Evolutionary conservation across 176 grass and related monocot genomes (phyloP).

Genomic region (Avena atlantica): DNA sequence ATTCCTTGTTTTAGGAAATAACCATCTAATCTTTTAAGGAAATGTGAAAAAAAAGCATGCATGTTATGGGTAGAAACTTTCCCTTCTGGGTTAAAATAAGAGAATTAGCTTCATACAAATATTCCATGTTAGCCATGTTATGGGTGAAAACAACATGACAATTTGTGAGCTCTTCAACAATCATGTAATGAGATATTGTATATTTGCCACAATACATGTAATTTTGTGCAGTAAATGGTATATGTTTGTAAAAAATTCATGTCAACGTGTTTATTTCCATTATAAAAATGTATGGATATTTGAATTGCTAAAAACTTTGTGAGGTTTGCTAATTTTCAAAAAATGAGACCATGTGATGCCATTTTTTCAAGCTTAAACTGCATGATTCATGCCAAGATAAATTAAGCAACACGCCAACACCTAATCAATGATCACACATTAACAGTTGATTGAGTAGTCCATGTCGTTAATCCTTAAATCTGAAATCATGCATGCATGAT

Average conservation of each 20-base stretch:
- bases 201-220: neutral
- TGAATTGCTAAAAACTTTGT: neutral
- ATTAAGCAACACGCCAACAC: neutral
- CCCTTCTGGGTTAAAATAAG: neutral
- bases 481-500: slow-evolving; percentile 28
- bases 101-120: too few species aligned
- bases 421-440: neutral
- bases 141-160: neutral
- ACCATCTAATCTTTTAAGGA: neutral
- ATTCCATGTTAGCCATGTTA: too few species aligned
- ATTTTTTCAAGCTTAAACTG: neutral
- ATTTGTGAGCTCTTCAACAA: neutral
- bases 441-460: slow-evolving; percentile 4
- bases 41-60: neutral
- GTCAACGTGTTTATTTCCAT: neutral
- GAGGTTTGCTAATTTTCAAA: neutral
- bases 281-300: neutral
- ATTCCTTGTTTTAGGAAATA: too few species aligned
- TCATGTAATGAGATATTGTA: neutral
- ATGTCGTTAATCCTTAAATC: slow-evolving; percentile 8
- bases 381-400: neutral
- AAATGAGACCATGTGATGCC: neutral
- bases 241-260: neutral
- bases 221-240: neutral
- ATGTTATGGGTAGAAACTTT: neutral